These are phyloP conservation scores for Eimeria falciformis DNA, from an alignment of 169 alveolate genomes.

Conservation along the genomic window DNA sequence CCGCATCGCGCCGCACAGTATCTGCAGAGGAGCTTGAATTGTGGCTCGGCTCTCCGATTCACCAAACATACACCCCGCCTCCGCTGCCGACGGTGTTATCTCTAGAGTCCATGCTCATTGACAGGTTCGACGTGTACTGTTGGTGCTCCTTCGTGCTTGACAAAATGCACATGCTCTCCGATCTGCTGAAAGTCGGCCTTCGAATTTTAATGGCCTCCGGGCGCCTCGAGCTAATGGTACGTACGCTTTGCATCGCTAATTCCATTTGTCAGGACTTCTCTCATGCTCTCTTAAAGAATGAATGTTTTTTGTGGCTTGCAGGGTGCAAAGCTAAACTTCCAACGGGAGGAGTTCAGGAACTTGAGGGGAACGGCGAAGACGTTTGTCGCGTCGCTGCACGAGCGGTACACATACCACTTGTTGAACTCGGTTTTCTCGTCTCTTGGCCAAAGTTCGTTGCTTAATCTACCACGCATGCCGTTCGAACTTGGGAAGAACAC, in stretches of 20 bases:
- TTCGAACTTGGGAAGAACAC: constrained; percentile 90
- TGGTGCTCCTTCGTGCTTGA: constrained; percentile 90
- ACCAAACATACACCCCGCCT: constrained; percentile 81
- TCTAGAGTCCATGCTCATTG: constrained; percentile 85
- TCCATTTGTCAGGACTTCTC: no score
- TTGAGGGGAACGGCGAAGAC: constrained; percentile 86
- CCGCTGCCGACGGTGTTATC: constrained; percentile 85
- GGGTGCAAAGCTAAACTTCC: constrained; percentile 91
- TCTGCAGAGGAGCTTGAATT: constrained; percentile 37
- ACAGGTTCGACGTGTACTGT: constrained; percentile 84
- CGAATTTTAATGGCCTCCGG: constrained; percentile 76
- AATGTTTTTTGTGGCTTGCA: constrained; percentile 43
- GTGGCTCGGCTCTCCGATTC: constrained; percentile 77
- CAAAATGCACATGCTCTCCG: constrained; percentile 89
- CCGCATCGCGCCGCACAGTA: constrained; percentile 58
- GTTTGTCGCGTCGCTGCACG: constrained; percentile 86
- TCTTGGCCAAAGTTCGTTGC: constrained; percentile 92
- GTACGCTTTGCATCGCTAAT: neutral
- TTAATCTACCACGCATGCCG: constrained; percentile 92
- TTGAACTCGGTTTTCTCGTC: constrained; percentile 86
- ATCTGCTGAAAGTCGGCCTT: constrained; percentile 87
- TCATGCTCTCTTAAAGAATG: no score
- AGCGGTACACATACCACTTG: constrained; percentile 86
- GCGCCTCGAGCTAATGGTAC: constrained; percentile 74
- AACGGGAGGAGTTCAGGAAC: constrained; percentile 86